Conservation (phyloP, 2,329 filamentous ascomycete genomes). For the Pseudocercospora pini-densiflorae region DNA sequence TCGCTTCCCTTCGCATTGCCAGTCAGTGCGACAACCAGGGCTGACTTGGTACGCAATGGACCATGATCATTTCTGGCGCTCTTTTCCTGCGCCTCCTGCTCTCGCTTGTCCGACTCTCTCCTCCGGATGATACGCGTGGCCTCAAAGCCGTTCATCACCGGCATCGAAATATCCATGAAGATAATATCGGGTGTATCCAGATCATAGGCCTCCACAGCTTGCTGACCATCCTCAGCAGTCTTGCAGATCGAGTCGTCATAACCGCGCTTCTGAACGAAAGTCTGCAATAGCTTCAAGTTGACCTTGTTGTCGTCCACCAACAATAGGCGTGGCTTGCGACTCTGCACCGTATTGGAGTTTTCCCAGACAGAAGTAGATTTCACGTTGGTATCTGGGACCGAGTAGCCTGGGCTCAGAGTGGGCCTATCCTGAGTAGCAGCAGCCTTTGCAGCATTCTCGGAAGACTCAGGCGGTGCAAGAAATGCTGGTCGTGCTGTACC, state of each 20-base stretch:
- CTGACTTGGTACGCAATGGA: slow-evolving; percentile 5
- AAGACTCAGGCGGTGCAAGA: neutral
- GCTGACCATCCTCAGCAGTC: slow-evolving; percentile 51
- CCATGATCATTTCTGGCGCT: slow-evolving; percentile 2
- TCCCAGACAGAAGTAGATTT: slow-evolving; percentile 7
- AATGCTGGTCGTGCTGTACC: neutral
- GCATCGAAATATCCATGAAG: slow-evolving; percentile 53
- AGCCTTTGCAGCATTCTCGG: neutral
- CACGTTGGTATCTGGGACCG: neutral
- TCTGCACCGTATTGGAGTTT: slow-evolving; percentile 6
- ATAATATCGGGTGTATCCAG: slow-evolving; percentile 49
- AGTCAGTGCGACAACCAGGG: slow-evolving; percentile 38
- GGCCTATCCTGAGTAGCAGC: neutral
- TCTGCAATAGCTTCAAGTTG: slow-evolving; percentile 37
- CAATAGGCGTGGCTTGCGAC: slow-evolving; percentile 28
- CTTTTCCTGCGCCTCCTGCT: neutral
- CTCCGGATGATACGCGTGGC: slow-evolving; percentile 37
- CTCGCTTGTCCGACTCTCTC: slow-evolving; percentile 14
- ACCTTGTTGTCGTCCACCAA: slow-evolving; percentile 38
- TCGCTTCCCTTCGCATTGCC: slow-evolving; percentile 37
- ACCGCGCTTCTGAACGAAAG: slow-evolving; percentile 38
- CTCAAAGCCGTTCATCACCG: slow-evolving; percentile 41
- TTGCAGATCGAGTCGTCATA: slow-evolving; percentile 36
- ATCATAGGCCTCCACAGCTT: slow-evolving; percentile 51
- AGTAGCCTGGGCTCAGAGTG: neutral